These are phyloP conservation scores for Hygrophila difformis DNA, from an alignment of 257 asterid species.

Conservation along the genomic window DNA sequence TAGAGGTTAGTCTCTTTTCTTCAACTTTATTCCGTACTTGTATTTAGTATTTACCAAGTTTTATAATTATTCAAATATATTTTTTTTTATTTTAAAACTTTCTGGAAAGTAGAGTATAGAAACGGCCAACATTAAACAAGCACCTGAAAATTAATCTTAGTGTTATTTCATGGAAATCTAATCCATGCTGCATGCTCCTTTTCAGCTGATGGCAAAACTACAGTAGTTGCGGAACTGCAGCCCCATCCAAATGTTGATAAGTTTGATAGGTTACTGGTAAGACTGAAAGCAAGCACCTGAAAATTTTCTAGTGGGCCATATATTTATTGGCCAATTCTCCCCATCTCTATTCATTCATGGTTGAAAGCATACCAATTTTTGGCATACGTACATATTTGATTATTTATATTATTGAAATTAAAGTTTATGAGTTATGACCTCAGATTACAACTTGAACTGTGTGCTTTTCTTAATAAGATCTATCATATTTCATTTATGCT, in stretches of 20 bases:
- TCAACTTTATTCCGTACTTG: constrained; percentile 2
- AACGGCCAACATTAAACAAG: too few species aligned
- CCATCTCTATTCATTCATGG: constrained; percentile 2
- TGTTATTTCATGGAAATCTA: too few species aligned
- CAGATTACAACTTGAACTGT: neutral
- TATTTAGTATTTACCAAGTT: too few species aligned
- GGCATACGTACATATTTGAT: too few species aligned
- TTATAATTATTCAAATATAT: neutral
- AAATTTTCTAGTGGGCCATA: constrained; percentile 8
- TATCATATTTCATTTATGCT: neutral
- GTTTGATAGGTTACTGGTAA: constrained; percentile 85
- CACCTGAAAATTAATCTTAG: too few species aligned
- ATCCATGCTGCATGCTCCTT: constrained; percentile 14
- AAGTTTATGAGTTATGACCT: constrained; percentile 12
- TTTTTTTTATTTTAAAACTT: neutral
- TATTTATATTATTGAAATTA: neutral
- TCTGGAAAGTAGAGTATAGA: too few species aligned
- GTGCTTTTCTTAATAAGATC: neutral
- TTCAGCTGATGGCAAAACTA: constrained; percentile 34
- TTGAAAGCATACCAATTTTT: neutral
- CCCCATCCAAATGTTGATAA: constrained; percentile 47
- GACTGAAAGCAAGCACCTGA: constrained; percentile 19
- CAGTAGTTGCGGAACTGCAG: constrained; percentile 42
- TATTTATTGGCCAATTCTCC: too few species aligned
- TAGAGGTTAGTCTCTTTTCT: constrained; percentile 38